Percentiles rank a stretch among this genome's conserved stretches.
These are phyloP conservation scores for Saturnispora saitoi DNA, from an alignment of 805 yeast species.

Conservation along the genomic window DNA sequence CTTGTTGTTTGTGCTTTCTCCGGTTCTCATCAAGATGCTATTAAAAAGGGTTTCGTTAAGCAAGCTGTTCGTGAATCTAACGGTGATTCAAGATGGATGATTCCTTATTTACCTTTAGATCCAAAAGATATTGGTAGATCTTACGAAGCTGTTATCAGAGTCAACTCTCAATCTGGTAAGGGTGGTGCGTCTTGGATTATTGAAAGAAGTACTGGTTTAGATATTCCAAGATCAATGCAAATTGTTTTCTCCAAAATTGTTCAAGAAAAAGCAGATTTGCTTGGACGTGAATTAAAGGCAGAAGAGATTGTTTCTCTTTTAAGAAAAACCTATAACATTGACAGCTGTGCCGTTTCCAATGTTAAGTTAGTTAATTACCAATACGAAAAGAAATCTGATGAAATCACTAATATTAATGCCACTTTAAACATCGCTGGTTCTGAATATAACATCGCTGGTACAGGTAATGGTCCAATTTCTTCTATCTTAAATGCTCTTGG, in stretches of 20 bases:
- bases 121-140: slow-evolving; percentile 75
- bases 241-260: slow-evolving; percentile 58
- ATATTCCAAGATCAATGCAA: slow-evolving; percentile 65
- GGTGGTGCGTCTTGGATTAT: slow-evolving; percentile 85
- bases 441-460: slow-evolving; percentile 36
- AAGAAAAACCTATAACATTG: slow-evolving; percentile 46
- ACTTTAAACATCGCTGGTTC: slow-evolving; percentile 32
- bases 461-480: slow-evolving; percentile 76
- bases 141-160: slow-evolving; percentile 76
- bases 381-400: slow-evolving; percentile 29
- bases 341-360: slow-evolving; percentile 27
- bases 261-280: slow-evolving; percentile 52
- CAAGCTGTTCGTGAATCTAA: slow-evolving; percentile 42
- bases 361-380: slow-evolving; percentile 36
- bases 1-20: slow-evolving; percentile 72
- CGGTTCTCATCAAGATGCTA: slow-evolving; percentile 40
- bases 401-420: slow-evolving; percentile 36
- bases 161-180: slow-evolving; percentile 80
- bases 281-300: slow-evolving; percentile 62
- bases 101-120: slow-evolving; percentile 74
- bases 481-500: slow-evolving; percentile 60
- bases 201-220: slow-evolving; percentile 61
- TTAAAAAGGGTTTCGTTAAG: slow-evolving; percentile 32
- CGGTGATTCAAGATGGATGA: slow-evolving; percentile 50
- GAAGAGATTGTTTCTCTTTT: slow-evolving; percentile 56